Evolutionary conservation across 495 filamentous ascomycete genomes (phyloP), one percentile per base, ranked within the genome.

Genomic region (Aspergillus nidulans): DNA sequence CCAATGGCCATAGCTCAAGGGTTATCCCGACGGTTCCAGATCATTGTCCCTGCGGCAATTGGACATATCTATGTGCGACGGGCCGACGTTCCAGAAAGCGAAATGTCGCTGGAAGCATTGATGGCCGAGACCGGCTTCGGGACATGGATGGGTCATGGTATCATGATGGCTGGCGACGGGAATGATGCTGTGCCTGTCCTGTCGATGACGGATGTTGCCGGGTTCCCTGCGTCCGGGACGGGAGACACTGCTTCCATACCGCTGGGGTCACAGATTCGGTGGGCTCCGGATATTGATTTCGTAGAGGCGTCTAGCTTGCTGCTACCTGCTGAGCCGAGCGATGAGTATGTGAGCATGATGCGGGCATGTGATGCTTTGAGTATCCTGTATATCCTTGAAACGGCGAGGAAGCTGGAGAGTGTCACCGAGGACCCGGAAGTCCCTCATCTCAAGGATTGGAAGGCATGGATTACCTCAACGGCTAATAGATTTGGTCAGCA

Each of bases 121-220:
- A 34, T 34, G 30, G 30, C 30, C 15, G 30, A 34, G 30, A 34
- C 30, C 2, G 30, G 30, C 3, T 34, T 34, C 15, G 30, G 30
- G 30, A 13, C 30, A 12, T 9, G 12, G 41, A 43, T 20, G 19
- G 41, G 41, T 1, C 41, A 43, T 18, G 41, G 19, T 7, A 18
- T 43, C 75, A 81, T 49, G 32, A 39, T 50, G 48, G 30, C 21
- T 1, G 25, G 23, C 10, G 48, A 36, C 4, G 13, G 12, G 9
- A 20, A 15, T 16, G 32, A 24, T 50, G 26, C 30, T 34, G 9
- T 34, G 8, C 30, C 30, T 6, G 30, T 34, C 3, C 2, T 34
- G 30, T 34, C 30, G 6, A 50, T 50, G 48, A 39, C 30, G 6
- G 30, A 36, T 2, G 48, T 34, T 3, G 21, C 36, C 1, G 30